A percentile compares a stretch with the other conserved stretches of the same genome.
phyloP scores from a whole-genome alignment of 2,329 filamentous ascomycete genomes.

The Neocatenulostroma microsporum region DNA sequence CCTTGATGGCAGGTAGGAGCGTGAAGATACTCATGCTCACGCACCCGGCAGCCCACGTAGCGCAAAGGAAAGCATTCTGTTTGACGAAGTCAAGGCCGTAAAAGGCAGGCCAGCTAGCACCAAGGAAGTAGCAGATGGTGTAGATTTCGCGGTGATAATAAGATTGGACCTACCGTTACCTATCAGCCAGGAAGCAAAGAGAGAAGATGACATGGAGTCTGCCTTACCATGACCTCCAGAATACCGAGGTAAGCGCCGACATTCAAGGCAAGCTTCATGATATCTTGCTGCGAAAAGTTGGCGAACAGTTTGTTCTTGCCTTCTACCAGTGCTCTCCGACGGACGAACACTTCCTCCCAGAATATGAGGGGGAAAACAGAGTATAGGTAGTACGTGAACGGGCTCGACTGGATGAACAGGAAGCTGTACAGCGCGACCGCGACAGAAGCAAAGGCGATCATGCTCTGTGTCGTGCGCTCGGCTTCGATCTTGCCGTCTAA shows the following conservation, averaged over 20 bases:
- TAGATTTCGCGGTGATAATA: slow-evolving; percentile 88
- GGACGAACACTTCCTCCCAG: slow-evolving; percentile 90
- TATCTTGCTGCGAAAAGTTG: slow-evolving; percentile 53
- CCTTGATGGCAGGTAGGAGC: slow-evolving; percentile 75
- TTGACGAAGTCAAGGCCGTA: slow-evolving; percentile 67
- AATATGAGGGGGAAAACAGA: slow-evolving; percentile 87
- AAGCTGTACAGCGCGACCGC: slow-evolving; percentile 70
- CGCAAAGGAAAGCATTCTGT: slow-evolving; percentile 55
- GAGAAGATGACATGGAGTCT: neutral
- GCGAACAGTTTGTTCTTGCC: slow-evolving; percentile 63
- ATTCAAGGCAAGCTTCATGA: slow-evolving; percentile 56
- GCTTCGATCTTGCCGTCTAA: slow-evolving; percentile 61
- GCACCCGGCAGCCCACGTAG: slow-evolving; percentile 70
- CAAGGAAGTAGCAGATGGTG: slow-evolving; percentile 69
- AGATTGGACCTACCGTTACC: slow-evolving; percentile 60
- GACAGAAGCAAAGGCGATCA: slow-evolving; percentile 63
- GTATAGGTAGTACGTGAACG: slow-evolving; percentile 81
- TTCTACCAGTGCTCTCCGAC: slow-evolving; percentile 59
- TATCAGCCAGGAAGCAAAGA: slow-evolving; percentile 6
- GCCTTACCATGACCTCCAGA: slow-evolving; percentile 60
- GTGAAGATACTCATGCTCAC: slow-evolving; percentile 84
- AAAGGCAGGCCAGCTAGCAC: slow-evolving; percentile 66
- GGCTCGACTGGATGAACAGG: slow-evolving; percentile 71
- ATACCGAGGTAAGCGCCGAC: slow-evolving; percentile 61
- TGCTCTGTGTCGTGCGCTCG: slow-evolving; percentile 53